Evolutionary conservation across 2,329 filamentous ascomycete species (phyloP).

Genomic region (Ophiostoma novo-ulmi): DNA sequence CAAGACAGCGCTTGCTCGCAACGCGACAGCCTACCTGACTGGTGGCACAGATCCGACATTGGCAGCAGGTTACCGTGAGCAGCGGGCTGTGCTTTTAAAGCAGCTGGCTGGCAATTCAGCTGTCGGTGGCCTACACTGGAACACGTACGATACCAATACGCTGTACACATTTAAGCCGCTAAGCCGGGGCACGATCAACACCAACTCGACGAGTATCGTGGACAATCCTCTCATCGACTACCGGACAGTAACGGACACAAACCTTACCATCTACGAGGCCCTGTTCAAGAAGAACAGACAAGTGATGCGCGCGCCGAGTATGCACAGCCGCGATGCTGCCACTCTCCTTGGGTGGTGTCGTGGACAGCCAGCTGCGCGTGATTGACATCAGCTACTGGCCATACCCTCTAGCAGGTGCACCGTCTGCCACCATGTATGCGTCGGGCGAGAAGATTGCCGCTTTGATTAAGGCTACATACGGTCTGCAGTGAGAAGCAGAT

Average conservation of each 20-base stretch:
- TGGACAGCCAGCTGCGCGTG: background rate
- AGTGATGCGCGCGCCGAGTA: background rate
- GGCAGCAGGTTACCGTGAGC: background rate
- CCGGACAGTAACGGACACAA: background rate
- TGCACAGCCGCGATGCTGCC: constrained; percentile 7
- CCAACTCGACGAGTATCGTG: background rate
- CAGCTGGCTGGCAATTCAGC: background rate
- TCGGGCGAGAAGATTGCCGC: background rate
- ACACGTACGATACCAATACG: background rate
- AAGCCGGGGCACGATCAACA: background rate
- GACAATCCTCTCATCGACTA: background rate
- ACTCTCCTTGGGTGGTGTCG: background rate
- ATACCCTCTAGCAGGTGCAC: background rate
- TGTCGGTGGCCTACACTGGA: background rate
- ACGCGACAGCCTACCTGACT: background rate
- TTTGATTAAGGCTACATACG: background rate
- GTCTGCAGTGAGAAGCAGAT: background rate
- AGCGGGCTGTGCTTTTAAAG: background rate
- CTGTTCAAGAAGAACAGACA: background rate
- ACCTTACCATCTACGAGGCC: background rate
- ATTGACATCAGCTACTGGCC: background rate
- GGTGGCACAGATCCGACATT: background rate
- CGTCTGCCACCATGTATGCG: background rate
- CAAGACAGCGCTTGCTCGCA: background rate
- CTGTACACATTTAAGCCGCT: background rate